Evolutionary conservation across 805 yeast genomes (phyloP).

Genomic region (Dipodascus geniculatus): DNA sequence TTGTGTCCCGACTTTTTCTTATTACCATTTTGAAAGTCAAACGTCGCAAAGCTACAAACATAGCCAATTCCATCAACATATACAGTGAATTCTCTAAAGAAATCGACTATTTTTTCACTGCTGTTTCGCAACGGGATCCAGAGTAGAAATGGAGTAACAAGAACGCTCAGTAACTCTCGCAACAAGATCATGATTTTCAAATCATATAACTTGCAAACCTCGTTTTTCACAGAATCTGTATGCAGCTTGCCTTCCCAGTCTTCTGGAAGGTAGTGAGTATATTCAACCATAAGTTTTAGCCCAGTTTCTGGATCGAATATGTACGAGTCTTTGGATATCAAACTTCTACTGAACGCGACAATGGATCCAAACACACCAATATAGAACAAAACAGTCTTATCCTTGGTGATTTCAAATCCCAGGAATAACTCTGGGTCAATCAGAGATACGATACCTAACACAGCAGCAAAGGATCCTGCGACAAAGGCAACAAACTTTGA

Average conservation of each 20-base stretch:
- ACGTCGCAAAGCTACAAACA: conserved; percentile 90
- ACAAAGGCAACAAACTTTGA: conserved; percentile 58
- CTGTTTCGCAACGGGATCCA: conserved; percentile 72
- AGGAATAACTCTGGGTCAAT: conserved; percentile 86
- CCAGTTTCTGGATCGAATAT: conserved; percentile 92
- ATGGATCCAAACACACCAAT: conserved; percentile 80
- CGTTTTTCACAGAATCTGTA: conserved; percentile 70
- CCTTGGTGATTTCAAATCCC: conserved; percentile 77
- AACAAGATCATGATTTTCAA: conserved; percentile 58
- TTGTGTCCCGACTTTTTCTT: conserved; percentile 9
- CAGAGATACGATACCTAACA: conserved; percentile 62
- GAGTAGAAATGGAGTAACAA: conserved; percentile 79
- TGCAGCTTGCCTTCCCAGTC: conserved; percentile 82
- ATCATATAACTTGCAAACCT: conserved; percentile 70
- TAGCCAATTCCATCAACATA: conserved; percentile 93
- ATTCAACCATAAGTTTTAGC: conserved; percentile 66
- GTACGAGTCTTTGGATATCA: conserved; percentile 49
- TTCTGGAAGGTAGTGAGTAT: conserved; percentile 81
- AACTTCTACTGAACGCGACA: conserved; percentile 70
- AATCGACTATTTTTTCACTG: conserved; percentile 72
- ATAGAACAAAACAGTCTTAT: conserved; percentile 73
- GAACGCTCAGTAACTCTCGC: conserved; percentile 69
- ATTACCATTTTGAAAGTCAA: conserved; percentile 54
- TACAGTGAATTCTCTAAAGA: conserved; percentile 78
- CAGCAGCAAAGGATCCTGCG: conserved; percentile 82